Evolutionary conservation across 495 filamentous ascomycete species (phyloP).

Genomic region (Paragyromitra xinjiangensis): DNA sequence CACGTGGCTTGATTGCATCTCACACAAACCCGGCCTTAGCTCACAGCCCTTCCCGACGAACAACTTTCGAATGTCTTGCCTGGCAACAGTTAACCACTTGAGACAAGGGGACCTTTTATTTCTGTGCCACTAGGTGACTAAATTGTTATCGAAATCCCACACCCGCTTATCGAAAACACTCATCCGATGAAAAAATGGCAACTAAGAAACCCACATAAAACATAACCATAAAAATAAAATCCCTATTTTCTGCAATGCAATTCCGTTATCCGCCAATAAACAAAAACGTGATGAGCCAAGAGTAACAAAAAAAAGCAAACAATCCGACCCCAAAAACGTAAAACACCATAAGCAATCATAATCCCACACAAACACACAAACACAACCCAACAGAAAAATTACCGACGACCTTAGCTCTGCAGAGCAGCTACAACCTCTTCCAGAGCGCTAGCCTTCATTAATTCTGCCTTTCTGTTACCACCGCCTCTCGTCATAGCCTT

Average conservation of each 20-base stretch:
- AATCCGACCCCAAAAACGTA: constrained; percentile 31
- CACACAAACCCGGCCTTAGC: neutral
- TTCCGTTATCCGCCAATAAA: constrained; percentile 32
- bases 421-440: constrained; percentile 33
- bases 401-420: constrained; percentile 8
- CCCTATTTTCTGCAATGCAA: constrained; percentile 12
- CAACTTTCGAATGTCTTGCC: constrained; percentile 18
- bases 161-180: constrained; percentile 15
- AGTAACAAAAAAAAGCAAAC: constrained; percentile 39
- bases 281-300: constrained; percentile 25
- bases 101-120: constrained; percentile 17
- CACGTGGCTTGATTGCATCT: constrained; percentile 31
- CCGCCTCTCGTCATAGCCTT: constrained; percentile 23
- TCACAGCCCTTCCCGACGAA: constrained; percentile 3
- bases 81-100: constrained; percentile 26
- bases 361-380: constrained; percentile 26
- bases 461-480: constrained; percentile 31
- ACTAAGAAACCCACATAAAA: constrained; percentile 21
- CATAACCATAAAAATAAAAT: constrained; percentile 17
- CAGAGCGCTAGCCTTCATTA: constrained; percentile 26
- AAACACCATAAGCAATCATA: constrained; percentile 23
- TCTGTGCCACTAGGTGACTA: constrained; percentile 3
- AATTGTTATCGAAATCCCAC: constrained; percentile 28
- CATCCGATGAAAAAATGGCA: constrained; percentile 18
- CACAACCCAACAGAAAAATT: constrained; percentile 2